Base-by-base conservation (phyloP, 176 grass and related monocot species). In the Raddia guianensis region DNA sequence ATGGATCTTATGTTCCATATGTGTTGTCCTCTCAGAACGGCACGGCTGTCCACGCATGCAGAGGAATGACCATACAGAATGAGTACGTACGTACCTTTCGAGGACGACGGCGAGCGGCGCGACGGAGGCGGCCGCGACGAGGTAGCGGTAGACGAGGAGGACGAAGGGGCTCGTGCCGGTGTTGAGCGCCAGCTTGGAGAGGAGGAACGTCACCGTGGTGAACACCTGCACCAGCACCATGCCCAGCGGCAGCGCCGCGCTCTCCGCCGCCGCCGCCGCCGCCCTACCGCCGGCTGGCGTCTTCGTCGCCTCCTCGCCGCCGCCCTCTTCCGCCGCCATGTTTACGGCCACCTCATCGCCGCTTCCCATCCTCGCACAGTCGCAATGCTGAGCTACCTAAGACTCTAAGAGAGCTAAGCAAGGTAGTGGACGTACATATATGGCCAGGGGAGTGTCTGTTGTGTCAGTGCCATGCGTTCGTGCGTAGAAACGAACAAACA, bases 111-210 rank as follows among this genome's bases (percentile, higher is more conserved):
- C 75, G 8, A 86, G 49, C 0, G 89, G 80, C 1, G 62, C 81
- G 43, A 84, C 8, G 48, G 67, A 19, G 37, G 68, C 40, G 3
- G 80, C 63, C 3, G 60, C 89, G 8, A 76, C 13, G 76, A 76
- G 27, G 55, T 87, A 78, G 64, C 89, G 89, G 66, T 91, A 91
- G 53, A 43, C 76, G 62, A 91, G 74, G 75, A 84, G 71, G 20
- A 64, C 75, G 63, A 76, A 81, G 48, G 76, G 80, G 2, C 19
- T 32, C 76, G 80, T 87, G 40, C 80, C 89, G 55, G 48, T 20
- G 76, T 42, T 76, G 66, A 91, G 62, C 4, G 70, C 89, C 0
- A 91, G 40, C 80, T 83, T 83, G 9, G 70, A 75, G 13, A 91
- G 45, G n/a, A 91, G 70, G 13, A 91, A 49, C 70, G 70, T 76